Conservation (phyloP, 805 yeast species). For the Jamesozyma rosinii region DNA sequence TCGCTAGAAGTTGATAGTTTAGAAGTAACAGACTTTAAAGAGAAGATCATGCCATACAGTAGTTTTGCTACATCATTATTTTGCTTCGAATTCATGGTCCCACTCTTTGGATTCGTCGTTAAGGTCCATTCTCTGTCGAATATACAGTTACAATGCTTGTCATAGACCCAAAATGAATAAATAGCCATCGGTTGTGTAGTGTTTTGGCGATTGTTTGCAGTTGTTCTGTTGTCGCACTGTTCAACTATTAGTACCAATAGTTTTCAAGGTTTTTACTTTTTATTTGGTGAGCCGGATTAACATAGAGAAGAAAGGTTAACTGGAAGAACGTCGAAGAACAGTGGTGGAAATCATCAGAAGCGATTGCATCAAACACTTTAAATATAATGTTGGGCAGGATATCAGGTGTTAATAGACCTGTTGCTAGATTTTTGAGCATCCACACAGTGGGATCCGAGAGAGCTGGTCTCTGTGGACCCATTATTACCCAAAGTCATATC, state of each 20-base stretch:
- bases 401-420: background rate
- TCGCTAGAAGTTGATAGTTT: slow-evolving; percentile 32
- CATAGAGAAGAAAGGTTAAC: no score
- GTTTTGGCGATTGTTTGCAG: background rate
- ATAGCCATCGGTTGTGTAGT: slow-evolving; percentile 37
- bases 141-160: slow-evolving; percentile 85
- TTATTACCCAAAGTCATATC: background rate
- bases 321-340: no score
- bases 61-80: slow-evolving; percentile 68
- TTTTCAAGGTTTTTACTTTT: background rate
- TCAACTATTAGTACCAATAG: background rate
- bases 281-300: no score
- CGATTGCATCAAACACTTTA: no score
- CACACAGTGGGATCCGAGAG: background rate
- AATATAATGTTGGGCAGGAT: background rate
- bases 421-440: background rate
- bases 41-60: slow-evolving; percentile 75
- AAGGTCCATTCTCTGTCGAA: slow-evolving; percentile 65
- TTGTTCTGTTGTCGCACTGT: background rate
- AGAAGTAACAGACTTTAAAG: slow-evolving; percentile 67
- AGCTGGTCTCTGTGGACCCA: background rate
- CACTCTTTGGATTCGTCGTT: slow-evolving; percentile 20
- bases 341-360: no score
- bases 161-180: slow-evolving; percentile 83
- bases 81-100: slow-evolving; percentile 43